Base-by-base conservation (phyloP, 768 basidiomycete genomes). In the Mycena galericulata region DNA sequence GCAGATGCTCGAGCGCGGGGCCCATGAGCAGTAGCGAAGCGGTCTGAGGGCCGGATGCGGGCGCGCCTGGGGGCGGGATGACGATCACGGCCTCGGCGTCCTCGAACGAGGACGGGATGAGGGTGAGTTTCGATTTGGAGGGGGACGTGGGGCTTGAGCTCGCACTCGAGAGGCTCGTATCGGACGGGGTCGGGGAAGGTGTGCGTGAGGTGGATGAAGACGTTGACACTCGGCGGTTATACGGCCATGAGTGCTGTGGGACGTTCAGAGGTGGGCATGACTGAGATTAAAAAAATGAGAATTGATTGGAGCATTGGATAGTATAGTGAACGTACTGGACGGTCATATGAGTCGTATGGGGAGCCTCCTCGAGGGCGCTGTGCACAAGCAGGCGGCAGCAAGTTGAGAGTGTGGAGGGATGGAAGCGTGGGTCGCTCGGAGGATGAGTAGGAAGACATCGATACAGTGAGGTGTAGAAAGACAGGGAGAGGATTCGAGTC, bases 361-460 rank as follows among this genome's bases (percentile, higher is more conserved):
- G 59, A 64, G 46, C 54, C 55, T 59, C 49, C 43, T 17, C 27
- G 5, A 24, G 18, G 32, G 58, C 60, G 38, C 45, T 62, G 49
- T n/a, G 45, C 27, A 43, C 27, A 41, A 30, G 63, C 58, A 71
- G 70, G 47, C 65, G 77, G 70, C 9, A 75, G 75, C 45, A 89
- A 81, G 59, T 84, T 75, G 62, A 89, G 85, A 12, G 86, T 78
- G 62, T 80, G 85, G 14, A 90, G 80, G 14, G 89, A 79, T 17
- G 88, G 88, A 15, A 90, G 85, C 1, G 83, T 86, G 26, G 87
- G 87, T 34, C 87, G 87, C 47, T 75, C 62, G 57, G 80, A 66
- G 30, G 70, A 62, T 41, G 55, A 65, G 72, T 65, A 60, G 40
- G 61, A 63, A 61, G 73, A 65, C 71, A 71, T 73, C 62, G 50